Evolutionary conservation across 1,139 yeast species (phyloP).

Genomic region (Kodamaea fungicola): DNA sequence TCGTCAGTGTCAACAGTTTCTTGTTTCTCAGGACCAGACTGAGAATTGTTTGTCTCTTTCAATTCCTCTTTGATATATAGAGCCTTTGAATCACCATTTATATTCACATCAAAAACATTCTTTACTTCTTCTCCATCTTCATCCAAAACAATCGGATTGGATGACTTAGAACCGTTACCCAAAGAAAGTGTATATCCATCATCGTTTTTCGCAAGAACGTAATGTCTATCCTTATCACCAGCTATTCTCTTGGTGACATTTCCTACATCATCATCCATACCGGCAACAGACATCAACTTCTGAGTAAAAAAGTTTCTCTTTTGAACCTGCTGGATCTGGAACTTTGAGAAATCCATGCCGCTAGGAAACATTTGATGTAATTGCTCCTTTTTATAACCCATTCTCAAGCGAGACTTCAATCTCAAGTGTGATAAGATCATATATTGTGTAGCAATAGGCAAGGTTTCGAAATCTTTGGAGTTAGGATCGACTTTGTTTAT

Average conservation of each 20-base stretch:
- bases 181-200: slow-evolving; percentile 87
- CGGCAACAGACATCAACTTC: slow-evolving; percentile 77
- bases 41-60: too few species aligned
- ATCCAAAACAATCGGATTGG: slow-evolving; percentile 45
- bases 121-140: slow-evolving; percentile 23
- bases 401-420: slow-evolving; percentile 79
- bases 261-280: slow-evolving; percentile 63
- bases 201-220: slow-evolving; percentile 70
- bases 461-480: slow-evolving; percentile 57
- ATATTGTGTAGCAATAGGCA: slow-evolving; percentile 84
- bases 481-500: slow-evolving; percentile 67
- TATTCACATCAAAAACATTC: background rate
- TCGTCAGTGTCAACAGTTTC: slow-evolving; percentile 22
- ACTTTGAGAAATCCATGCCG: slow-evolving; percentile 84
- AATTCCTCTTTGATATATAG: background rate
- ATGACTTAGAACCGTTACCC: slow-evolving; percentile 37
- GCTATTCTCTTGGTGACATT: slow-evolving; percentile 62
- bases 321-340: slow-evolving; percentile 90
- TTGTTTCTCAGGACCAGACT: background rate
- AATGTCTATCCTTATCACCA: slow-evolving; percentile 76
- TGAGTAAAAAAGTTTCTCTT: slow-evolving; percentile 90
- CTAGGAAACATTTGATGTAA: slow-evolving; percentile 76
- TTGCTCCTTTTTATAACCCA: slow-evolving; percentile 92
- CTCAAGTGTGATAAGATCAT: slow-evolving; percentile 82
- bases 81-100: background rate